Base-by-base conservation (phyloP, 2,329 filamentous ascomycete genomes). In the Sarocladium oryzae region DNA sequence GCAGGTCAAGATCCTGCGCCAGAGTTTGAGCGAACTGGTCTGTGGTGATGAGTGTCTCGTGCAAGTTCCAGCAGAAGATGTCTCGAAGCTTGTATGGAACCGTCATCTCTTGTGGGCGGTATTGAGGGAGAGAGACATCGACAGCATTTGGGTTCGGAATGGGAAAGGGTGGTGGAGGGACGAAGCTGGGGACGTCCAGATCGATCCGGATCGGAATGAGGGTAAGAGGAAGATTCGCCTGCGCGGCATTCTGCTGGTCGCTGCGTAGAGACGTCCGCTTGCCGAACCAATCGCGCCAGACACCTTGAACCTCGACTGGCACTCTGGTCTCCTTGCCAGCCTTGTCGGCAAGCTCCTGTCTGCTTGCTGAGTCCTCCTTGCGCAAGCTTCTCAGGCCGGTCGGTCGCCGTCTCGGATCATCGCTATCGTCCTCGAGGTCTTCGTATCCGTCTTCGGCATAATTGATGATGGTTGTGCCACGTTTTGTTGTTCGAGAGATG, bases 371-470 rank as follows among this genome's bases (percentile, higher is more conserved):
- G 58, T 95, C 89, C 61, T 91, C 87, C 59, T 87, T 83, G 61
- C 89, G 82, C 62, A 91, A 69, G 62, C 86, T 96, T 59, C 91
- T 85, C 67, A 96, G 67, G 4, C 91, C 90, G 0, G 90, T 95
- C 11, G 88, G 87, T 2, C 85, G 85, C 56, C 92, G 84, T 56
- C 89, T 81, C 54, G 81, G 76, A 51, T 89, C 86, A 56, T 89
- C 86, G 48, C 87, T 85, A 56, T 89, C 87, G 52, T 85, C 80
- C 33, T 83, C 80, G 52, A 81, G 68, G 61, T 92, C 90, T 58
- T 96, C 92, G 63, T 86, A 95, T 43, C 91, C 91, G 66, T 97
- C 92, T 66, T 99, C 93, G 21, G 93, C 92, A 65, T 99, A 99
- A 72, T 96, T 99, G 70, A 97, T 93, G 56, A 92, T 88, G 30